Percentiles rank a stretch among this genome's conserved stretches.
Conservation (phyloP, 2,329 filamentous ascomycete species). For the Daldinia sp. region DNA sequence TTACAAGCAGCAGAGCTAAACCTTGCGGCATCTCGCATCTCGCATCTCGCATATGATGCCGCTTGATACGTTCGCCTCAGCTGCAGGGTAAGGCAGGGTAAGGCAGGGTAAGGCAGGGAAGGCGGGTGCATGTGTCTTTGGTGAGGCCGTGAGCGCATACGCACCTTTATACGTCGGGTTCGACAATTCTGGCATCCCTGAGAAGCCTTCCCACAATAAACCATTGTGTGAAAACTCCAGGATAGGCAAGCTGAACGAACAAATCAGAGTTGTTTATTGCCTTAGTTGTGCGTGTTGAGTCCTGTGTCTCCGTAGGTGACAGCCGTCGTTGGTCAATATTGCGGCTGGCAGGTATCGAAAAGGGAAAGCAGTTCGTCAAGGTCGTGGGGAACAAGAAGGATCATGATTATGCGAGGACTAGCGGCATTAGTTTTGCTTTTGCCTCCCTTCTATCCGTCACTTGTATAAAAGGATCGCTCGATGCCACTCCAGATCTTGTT, state of each 20-base stretch:
- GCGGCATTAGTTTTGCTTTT: conserved; percentile 22
- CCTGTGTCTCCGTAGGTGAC: conserved; percentile 37
- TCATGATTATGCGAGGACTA: conserved; percentile 38
- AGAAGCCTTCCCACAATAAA: conserved; percentile 65
- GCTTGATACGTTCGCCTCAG: conserved; percentile 7
- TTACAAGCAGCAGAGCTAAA: conserved; percentile 11
- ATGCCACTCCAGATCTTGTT: conserved; percentile 6
- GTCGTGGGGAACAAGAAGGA: conserved; percentile 40
- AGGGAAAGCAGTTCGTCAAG: conserved; percentile 45
- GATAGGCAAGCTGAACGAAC: conserved; percentile 36
- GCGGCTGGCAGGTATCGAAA: conserved; percentile 41
- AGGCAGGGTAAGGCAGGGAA: conserved; percentile 14
- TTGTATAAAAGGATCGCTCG: conserved; percentile 27
- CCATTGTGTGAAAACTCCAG: conserved; percentile 52
- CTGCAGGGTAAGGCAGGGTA: conserved; percentile 20
- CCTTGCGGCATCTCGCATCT: conserved; percentile 15
- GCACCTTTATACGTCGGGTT: conserved; percentile 63
- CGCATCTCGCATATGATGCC: conserved; percentile 11
- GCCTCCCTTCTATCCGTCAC: conserved; percentile 4
- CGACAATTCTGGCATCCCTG: conserved; percentile 64
- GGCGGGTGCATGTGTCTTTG: conserved; percentile 14
- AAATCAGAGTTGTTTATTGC: conserved; percentile 38
- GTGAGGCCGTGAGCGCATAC: conserved; percentile 38
- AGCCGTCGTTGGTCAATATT: conserved; percentile 38
- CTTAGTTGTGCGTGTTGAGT: conserved; percentile 36